Base-by-base conservation (phyloP, 1,284 basidiomycete genomes). In the Farysia itapuensis region DNA sequence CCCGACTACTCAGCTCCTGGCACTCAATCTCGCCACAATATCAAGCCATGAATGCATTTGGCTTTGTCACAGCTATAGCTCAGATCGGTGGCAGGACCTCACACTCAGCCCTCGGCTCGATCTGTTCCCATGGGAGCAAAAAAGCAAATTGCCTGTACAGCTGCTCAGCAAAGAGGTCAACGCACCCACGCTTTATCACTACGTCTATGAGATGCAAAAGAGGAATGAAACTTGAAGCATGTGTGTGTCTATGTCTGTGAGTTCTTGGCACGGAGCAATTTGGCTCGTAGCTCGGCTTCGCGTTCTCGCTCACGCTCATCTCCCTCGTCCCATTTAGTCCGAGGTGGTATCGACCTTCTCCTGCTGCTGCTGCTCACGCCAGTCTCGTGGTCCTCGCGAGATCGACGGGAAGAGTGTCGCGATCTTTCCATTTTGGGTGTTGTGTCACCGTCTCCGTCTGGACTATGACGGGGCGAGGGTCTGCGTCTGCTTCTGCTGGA, bases 11-110 rank as follows among this genome's bases (percentile, higher is more conserved):
- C 50, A 60, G 11, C 11, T 60, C 4, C 40, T 60, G 1, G 57
- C 50, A 3, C 19, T 45, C 5, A 35, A 60, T 20, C 16, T 60
- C 4, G 35, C 26, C 1, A 12, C 36, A 0, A 1, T 53, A 3
- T 35, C 47, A 2, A 35, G 31, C 5, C 18, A 7, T 3, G 40
- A 31, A 11, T 48, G 35, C 4, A 5, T 36, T 0, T 53, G 57
- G 57, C 26, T 53, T 8, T 60, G 56, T 23, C 56, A 60, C 28
- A 53, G 49, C 32, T 60, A 60, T 37, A 60, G 43, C 26, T 32
- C 49, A 13, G 29, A 33, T 24, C 39, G 56, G 0, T 60, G 57
- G 57, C 35, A 49, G 1, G 57, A 60, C 6, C 1, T 7, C 11
- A 14, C 21, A 6, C 5, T 15, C 2, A 16, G 31, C 7, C 9